Evolutionary conservation across 805 yeast species (phyloP), one percentile per base, ranked within the genome.

Genomic region (Cyberlindnera euphorbiiphila): DNA sequence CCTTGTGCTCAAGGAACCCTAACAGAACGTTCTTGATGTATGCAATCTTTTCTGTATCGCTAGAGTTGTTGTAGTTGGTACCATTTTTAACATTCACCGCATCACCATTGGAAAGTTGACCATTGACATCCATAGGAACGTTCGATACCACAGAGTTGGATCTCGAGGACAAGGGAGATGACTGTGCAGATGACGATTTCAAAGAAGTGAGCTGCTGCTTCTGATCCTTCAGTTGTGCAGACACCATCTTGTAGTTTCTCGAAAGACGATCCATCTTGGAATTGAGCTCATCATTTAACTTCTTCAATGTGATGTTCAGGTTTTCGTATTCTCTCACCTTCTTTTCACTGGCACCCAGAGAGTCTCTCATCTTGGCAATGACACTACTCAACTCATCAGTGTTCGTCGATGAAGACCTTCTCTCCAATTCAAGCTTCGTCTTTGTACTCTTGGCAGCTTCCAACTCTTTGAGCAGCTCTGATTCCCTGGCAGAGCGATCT

Each of bases 1-100:
- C 98, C 53, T 74, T 84, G 56, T 85, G 96, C 54, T 89, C 96
- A 37, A 93, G 61, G 57, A 84, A 93, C 2, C 97, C 97, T 3
- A 91, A 64, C n/a, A 91, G 60, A 3, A 91, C 96, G 56, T 93
- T 93, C 58, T 85, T 85, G 35, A 88, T 70, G 56, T 91, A 91
- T 10, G 94, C 85, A 15, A 81, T 68, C 50, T 77, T 82, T 18
- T 61, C 65, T 23, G 51, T 39, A n/a, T 57, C 62, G 4, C 48
- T n/a, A n/a, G n/a, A n/a, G n/a, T n/a, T n/a, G n/a, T n/a, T n/a
- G n/a, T n/a, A n/a, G n/a, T n/a, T n/a, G n/a, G n/a, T n/a, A n/a
- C n/a, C n/a, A n/a, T n/a, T n/a, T n/a, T n/a, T n/a, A n/a, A n/a
- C n/a, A n/a, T n/a, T n/a, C n/a, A n/a, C n/a, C n/a, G n/a, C n/a